Evolutionary conservation across 164 flowering plant species (phyloP).

Genomic region (Taxillus chinensis): DNA sequence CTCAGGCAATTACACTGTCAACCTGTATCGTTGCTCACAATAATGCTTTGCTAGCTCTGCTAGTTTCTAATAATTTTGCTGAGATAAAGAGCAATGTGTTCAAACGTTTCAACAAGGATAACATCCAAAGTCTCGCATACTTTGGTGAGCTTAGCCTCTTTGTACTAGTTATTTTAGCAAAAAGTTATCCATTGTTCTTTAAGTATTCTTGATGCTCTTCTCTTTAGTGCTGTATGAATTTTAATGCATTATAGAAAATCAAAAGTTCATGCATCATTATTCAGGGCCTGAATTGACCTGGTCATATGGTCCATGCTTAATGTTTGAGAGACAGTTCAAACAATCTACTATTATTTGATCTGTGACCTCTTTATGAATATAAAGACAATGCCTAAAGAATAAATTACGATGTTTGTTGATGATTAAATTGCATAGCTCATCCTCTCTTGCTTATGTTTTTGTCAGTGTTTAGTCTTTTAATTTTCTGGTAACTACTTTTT

Average conservation of each 20-base stretch:
- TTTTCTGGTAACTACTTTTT: conserved; percentile 1
- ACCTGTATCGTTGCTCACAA: conserved; percentile 95
- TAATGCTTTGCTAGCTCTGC: conserved; percentile 84
- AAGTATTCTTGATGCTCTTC: not conserved
- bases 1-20: conserved; percentile 92
- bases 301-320: too few relatives aligned
- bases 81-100: conserved; percentile 97
- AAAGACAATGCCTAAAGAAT: too few relatives aligned
- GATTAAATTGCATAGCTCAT: too few relatives aligned
- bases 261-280: too few relatives aligned
- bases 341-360: too few relatives aligned
- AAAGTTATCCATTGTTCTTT: not conserved
- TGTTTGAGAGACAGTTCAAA: too few relatives aligned
- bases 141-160: conserved; percentile 44
- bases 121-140: conserved; percentile 72
- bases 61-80: conserved; percentile 89
- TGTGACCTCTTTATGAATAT: too few relatives aligned
- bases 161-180: not conserved
- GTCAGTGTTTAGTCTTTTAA: not conserved
- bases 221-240: too few relatives aligned
- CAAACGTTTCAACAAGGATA: conserved; percentile 89
- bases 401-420: too few relatives aligned
- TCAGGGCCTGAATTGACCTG: too few relatives aligned
- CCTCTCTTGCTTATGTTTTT: not conserved
- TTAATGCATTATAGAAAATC: too few relatives aligned